Base-by-base conservation (phyloP, 140 eudicot genomes). In the Stevia rebaudiana region DNA sequence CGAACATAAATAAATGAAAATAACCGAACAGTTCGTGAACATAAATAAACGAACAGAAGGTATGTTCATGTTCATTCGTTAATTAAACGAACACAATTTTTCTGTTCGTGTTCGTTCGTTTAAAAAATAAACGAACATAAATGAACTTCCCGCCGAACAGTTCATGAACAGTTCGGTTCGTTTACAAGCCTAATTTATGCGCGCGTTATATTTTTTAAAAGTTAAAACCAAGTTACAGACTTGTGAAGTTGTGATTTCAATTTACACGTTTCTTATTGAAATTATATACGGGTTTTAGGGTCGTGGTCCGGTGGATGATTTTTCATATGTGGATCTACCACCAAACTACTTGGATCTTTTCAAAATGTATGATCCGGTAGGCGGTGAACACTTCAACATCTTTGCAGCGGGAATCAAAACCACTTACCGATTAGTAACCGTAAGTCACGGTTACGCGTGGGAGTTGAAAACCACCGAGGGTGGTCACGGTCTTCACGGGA, bases 401-500 rank as follows among this genome's bases (percentile, higher is more conserved):
- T 94, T 94, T 73, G 99, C 97, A 6, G 97, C 88, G 3, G 97
- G 99, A 67, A 35, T 94, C 6, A 94, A 86, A 63, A 56, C 88
- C 8, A 97, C 97, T 7, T 87, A 94, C 65, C 99, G 89, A 8
- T 58, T 88, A 3, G 90, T 94, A 6, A 88, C 99, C 6, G 99
- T 94, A n/a, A 94, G 99, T 61, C 95, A 76, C 46, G 97, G 94
- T 49, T 94, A 94, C 42, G 79, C 99, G 0, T 83, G 99, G 99
- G 99, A 94, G 78, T 70, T 94, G 35, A 94, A 88, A 72, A 88
- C 99, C 2, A 9, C 59, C 8, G 97, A 94, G 70, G 99, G 99
- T 21, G 99, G 99, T 24, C 86, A 84, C 80, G 99, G 99, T 57
- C 79, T 94, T 57, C 99, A 94, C 40, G 69, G 72, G 4, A 80